Base-by-base conservation (phyloP, 371 early-diverging fungal genomes). In the Mortierella sp. region DNA sequence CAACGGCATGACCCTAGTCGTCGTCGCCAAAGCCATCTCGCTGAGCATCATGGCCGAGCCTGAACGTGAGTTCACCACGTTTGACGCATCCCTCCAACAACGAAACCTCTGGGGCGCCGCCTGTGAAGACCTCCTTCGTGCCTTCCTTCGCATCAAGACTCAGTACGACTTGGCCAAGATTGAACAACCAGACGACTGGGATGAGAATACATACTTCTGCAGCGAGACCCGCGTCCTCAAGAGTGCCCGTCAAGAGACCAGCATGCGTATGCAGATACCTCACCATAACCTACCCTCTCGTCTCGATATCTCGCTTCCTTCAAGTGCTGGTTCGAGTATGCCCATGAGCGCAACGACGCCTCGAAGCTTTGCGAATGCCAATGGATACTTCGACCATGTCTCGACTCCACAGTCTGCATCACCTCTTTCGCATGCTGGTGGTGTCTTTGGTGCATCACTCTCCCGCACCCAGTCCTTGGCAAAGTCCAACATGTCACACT, bases 11-110 rank as follows among this genome's bases (percentile, higher is more conserved):
- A 82, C 82, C 14, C 78, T 82, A 1, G 87, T 86, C 8, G 38
- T 77, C 28, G 87, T 86, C 31, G 87, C 87, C 44, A 86, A 86
- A 47, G 80, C 87, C 11, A 82, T 86, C 48, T 86, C 87, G 2
- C 78, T 86, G 63, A 80, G 87, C 58, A 82, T 86, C 50, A 86
- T 86, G 87, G 87, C 80, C 19, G 87, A 78, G 52, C 82, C 83
- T 4, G 83, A 80, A 47, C 78, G 83, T 5, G 80, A 82, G 44
- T 80, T 77, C 65, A 82, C 76, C 5, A 86, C 87, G 38, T 86
- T 86, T 72, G 87, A 86, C 71, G 78, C 87, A 0, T 86, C 87
- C 1, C 74, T 82, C 19, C 83, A 86, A 45, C 80, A 86, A n/a
- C 87, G 87, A 19, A 86, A 80, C 55, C 60, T 82, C 42, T 82